Evolutionary conservation across 345 rosid genomes (phyloP).

Genomic region (Eucalyptus tenuipes): DNA sequence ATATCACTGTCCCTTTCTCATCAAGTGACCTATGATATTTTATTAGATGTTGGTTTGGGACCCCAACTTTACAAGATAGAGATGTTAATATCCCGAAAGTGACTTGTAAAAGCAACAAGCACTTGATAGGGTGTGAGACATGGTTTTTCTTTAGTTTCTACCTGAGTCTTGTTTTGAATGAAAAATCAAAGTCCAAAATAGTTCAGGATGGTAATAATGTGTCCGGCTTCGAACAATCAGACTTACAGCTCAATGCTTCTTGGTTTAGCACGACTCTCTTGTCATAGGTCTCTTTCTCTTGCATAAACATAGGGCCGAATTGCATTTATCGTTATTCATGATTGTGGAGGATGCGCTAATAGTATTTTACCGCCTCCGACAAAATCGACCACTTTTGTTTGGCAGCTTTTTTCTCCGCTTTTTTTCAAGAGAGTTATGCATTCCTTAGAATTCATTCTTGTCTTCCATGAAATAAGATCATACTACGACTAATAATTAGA

Average conservation of each 20-base stretch:
- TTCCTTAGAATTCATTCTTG: accelerated
- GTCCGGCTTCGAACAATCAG: slow-evolving; percentile 31
- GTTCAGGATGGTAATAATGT: slow-evolving; percentile 17
- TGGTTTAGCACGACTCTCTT: slow-evolving; percentile 3
- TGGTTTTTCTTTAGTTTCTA: too few relatives aligned
- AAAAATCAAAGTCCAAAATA: slow-evolving; percentile 28
- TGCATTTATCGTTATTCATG: background rate
- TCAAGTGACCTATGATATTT: too few relatives aligned
- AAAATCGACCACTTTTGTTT: too few relatives aligned
- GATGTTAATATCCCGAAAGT: too few relatives aligned
- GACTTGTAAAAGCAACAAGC: too few relatives aligned
- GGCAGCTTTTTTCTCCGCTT: too few relatives aligned
- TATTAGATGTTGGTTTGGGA: too few relatives aligned
- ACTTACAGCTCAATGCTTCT: slow-evolving; percentile 7
- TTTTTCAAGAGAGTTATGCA: background rate
- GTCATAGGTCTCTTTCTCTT: background rate
- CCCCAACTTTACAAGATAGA: too few relatives aligned
- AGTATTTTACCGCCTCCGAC: too few relatives aligned
- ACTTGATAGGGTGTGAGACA: too few relatives aligned
- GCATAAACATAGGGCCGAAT: background rate
- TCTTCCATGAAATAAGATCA: background rate
- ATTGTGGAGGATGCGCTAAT: too few relatives aligned
- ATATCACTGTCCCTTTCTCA: too few relatives aligned
- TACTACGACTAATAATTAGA: background rate
- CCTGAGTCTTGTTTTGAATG: background rate